Evolutionary conservation across 2,329 filamentous ascomycete species (phyloP).

Genomic region (Blastomyces gilchristii): DNA sequence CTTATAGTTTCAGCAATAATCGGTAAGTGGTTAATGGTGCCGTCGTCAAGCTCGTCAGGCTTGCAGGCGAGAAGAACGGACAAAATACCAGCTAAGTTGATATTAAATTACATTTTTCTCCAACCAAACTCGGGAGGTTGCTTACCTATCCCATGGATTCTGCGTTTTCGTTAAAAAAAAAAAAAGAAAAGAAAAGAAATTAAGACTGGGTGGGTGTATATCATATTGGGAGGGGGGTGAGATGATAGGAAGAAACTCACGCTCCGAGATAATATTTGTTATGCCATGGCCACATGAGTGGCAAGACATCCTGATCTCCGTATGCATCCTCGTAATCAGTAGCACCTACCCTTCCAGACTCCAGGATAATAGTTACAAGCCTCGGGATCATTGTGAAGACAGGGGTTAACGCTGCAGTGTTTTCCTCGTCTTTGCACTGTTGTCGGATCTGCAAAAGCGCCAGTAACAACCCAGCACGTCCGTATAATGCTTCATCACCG

Average conservation of each 20-base stretch:
- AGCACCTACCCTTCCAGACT: constrained; percentile 25
- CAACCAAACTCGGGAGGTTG: not conserved
- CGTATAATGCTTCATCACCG: constrained; percentile 32
- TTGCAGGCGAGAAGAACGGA: constrained; percentile 28
- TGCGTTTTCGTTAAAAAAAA: not conserved
- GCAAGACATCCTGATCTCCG: constrained; percentile 24
- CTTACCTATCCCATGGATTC: constrained; percentile 20
- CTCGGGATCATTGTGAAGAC: constrained; percentile 23
- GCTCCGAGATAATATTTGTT: constrained; percentile 29
- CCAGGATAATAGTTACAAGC: constrained; percentile 26
- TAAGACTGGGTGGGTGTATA: constrained; percentile 17
- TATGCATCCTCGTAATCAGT: constrained; percentile 24
- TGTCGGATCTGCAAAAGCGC: constrained; percentile 27
- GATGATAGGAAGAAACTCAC: constrained; percentile 24
- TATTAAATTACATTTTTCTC: not conserved
- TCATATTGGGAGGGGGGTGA: constrained; percentile 12
- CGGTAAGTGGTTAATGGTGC: constrained; percentile 19
- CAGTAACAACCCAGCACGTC: constrained; percentile 31
- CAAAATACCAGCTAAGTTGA: constrained; percentile 28
- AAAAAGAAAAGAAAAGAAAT: not conserved
- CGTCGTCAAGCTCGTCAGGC: constrained; percentile 23
- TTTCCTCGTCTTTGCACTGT: constrained; percentile 19
- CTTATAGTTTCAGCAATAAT: constrained; percentile 30
- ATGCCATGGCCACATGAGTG: constrained; percentile 35
- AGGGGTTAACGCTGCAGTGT: constrained; percentile 16